phyloP scores from a whole-genome alignment of 306 rosid species.

The Citrullus amarus region DNA sequence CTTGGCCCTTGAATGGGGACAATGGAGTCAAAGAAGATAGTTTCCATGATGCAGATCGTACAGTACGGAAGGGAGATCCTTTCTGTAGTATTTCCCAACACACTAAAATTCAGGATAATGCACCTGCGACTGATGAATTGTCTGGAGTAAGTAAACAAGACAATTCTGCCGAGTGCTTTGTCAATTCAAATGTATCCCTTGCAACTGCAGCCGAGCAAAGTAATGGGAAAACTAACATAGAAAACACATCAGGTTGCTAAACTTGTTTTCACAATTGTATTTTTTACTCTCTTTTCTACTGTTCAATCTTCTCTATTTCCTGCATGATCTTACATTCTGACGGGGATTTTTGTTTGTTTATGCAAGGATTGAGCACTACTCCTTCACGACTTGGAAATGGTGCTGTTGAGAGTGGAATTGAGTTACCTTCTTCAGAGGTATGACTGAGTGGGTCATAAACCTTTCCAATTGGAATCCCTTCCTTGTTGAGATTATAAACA shows the following conservation, averaged over 20 bases:
- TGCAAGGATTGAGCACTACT: slow-evolving; percentile 45
- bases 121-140: slow-evolving; percentile 45
- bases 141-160: slow-evolving; percentile 62
- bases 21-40: slow-evolving; percentile 53
- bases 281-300: slow-evolving; percentile 4
- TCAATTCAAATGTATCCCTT: slow-evolving; percentile 40
- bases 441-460: neutral
- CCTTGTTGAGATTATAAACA: neutral
- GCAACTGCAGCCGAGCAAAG: slow-evolving; percentile 46
- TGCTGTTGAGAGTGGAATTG: slow-evolving; percentile 42
- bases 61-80: slow-evolving; percentile 35
- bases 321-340: slow-evolving; percentile 14
- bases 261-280: slow-evolving; percentile 7
- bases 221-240: slow-evolving; percentile 49
- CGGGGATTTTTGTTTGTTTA: slow-evolving; percentile 24
- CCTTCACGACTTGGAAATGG: slow-evolving; percentile 46
- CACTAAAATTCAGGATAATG: slow-evolving; percentile 32
- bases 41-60: slow-evolving; percentile 41
- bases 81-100: slow-evolving; percentile 30
- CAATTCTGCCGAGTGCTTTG: slow-evolving; percentile 40
- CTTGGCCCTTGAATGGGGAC: slow-evolving; percentile 55
- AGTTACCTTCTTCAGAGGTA: slow-evolving; percentile 78
- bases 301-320: slow-evolving; percentile 9
- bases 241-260: slow-evolving; percentile 57
- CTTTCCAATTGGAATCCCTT: neutral